Base-by-base conservation (phyloP, 495 filamentous ascomycete genomes). In the Podospora pseudopauciseta region DNA sequence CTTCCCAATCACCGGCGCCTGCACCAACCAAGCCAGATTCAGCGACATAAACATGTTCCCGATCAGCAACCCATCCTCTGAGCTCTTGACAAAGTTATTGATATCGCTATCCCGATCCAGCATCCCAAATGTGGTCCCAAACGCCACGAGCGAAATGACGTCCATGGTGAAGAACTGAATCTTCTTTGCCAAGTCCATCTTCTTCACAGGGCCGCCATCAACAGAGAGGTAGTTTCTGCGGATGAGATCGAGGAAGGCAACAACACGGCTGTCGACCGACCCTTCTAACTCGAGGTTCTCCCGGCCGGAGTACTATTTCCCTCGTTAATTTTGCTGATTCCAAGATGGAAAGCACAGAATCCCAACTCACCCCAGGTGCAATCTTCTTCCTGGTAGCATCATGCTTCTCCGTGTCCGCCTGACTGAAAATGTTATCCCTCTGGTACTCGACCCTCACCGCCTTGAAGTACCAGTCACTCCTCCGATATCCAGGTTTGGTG, bases 211-310 rank as follows among this genome's bases (percentile, higher is more conserved):
- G 4, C 73, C 63, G 9, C 67, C 67, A 30, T 74, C 68, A 7
- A 74, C 78, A 6, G 82, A 83, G 20, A 82, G 18, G 68, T 84
- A 85, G 60, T 83, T 83, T 44, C 59, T 65, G 11, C 75, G 67
- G 53, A 87, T 75, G 4, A 86, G 79, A 18, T 70, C 44, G 58
- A 86, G 64, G 6, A 86, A 73, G 7, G 75, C 72, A 6, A 63
- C 54, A 16, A 86, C 68, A 27, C 77, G 74, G 4, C 72, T 66
- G 69, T 85, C 80, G 57, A 86, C 76, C 20, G 82, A 76, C 7
- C 78, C 70, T 58, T 79, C 73, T 34, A 82, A 72, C 30, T 74
- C 74, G 60, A 75, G 65, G 15, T 73, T 73, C 9, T 73, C 68
- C 66, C 72, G 71, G 69, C 76, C 66, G 20, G 75, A 77, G 66